These are phyloP conservation scores for Dipteronia sinensis DNA, from an alignment of 345 rosid species.

Conservation along the genomic window DNA sequence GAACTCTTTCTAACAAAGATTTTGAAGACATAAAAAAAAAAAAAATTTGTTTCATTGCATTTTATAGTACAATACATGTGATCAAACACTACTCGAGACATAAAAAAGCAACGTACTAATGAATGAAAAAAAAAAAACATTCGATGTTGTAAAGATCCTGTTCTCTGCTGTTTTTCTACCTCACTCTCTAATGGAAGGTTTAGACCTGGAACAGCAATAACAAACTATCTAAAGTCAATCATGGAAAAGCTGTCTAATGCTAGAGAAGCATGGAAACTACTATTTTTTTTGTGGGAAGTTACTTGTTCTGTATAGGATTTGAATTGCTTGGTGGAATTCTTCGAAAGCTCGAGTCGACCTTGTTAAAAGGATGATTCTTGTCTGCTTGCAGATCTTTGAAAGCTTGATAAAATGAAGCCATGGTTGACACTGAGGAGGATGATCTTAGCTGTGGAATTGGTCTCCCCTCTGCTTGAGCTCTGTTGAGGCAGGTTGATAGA, in stretches of 20 bases:
- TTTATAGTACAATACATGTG: conserved; percentile 13
- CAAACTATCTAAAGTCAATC: conserved; percentile 16
- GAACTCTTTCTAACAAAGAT: background rate
- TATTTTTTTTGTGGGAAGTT: conserved; percentile 18
- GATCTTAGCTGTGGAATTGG: background rate
- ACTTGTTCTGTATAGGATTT: conserved; percentile 83
- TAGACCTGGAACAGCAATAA: no score
- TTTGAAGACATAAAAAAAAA: no score
- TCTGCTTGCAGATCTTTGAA: conserved; percentile 38
- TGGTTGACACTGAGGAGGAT: conserved; percentile 19
- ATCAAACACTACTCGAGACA: conserved; percentile 13
- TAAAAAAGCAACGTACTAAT: no score
- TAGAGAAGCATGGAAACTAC: conserved; percentile 19
- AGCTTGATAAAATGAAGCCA: conserved; percentile 33
- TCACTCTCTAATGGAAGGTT: no score
- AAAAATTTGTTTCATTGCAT: conserved; percentile 18
- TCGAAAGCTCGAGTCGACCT: conserved; percentile 56
- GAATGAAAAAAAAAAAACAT: no score
- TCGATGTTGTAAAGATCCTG: no score
- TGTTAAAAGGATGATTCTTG: conserved; percentile 39
- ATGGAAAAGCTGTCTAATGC: conserved; percentile 15
- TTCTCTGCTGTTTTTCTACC: no score
- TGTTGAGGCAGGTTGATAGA: conserved; percentile 39
- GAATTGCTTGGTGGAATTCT: conserved; percentile 67
- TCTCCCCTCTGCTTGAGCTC: conserved; percentile 45